These are phyloP conservation scores for Coelastrella sp. DNA, from an alignment of 139 green algal genomes.

Conservation along the genomic window DNA sequence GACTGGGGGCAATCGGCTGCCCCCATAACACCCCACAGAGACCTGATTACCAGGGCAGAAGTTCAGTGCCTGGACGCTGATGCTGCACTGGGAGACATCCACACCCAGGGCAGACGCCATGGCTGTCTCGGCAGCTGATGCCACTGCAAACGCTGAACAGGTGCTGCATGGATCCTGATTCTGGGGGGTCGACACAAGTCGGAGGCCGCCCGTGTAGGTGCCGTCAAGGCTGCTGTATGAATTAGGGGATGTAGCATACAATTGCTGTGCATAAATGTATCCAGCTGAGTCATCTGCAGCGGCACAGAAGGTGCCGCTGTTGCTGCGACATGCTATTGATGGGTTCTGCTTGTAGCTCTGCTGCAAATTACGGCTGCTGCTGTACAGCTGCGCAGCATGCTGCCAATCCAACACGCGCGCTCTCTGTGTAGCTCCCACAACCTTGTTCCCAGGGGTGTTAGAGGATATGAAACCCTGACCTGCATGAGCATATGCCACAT, in stretches of 20 bases:
- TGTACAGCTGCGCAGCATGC: too few species aligned
- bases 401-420: too few species aligned
- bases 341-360: too few species aligned
- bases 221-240: neutral
- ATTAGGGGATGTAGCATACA: neutral
- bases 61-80: neutral
- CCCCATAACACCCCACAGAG: neutral
- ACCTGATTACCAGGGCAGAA: neutral
- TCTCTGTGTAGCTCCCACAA: too few species aligned
- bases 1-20: neutral
- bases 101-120: neutral
- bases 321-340: neutral
- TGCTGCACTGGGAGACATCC: neutral
- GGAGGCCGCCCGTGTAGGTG: neutral
- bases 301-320: neutral
- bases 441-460: too few species aligned
- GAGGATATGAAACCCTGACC: too few species aligned
- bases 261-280: neutral
- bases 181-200: neutral
- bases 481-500: too few species aligned
- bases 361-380: too few species aligned
- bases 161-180: neutral
- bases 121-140: constrained; percentile 10
- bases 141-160: neutral
- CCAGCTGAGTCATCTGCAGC: neutral